Evolutionary conservation across 2,329 filamentous ascomycete genomes (phyloP), one percentile per base, ranked within the genome.

Genomic region (Xylariales sp.): DNA sequence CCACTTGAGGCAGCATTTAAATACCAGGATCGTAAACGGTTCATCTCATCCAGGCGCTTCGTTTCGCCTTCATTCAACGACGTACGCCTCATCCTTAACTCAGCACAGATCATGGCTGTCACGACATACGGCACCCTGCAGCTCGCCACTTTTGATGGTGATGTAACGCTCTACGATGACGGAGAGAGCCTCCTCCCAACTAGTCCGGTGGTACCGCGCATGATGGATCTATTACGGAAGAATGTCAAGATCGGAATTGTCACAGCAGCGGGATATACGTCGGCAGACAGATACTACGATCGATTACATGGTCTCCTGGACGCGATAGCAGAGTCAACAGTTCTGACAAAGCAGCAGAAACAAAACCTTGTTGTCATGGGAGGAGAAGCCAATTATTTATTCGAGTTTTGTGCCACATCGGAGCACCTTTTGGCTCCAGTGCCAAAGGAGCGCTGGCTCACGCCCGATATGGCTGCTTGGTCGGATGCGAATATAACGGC

Each of bases 21-120:
- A 49, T 91, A 87, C 62, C 93, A 97, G 63, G 93, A 98, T 60
- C 67, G 74, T 41, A 83, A 83, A 47, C 81, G 93, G 6, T 85
- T 83, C 61, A 98, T 98, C 54, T 95, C 88, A 19, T 88, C 84
- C 2, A 77, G 93, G 17, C 83, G 93, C 43, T 97, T 96, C 57
- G 93, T 98, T 2, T 86, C 91, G 1, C 93, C 93, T 0, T 95
- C 88, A 2, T 98, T 98, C 74, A 98, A 98, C 65, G 93, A 98
- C 58, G 81, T 98, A 42, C 82, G 93, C 3, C 73, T 96, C 17
- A 85, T 95, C 36, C 78, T 98, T 50, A 98, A 98, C 65, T 93
- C 93, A 27, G 90, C 93, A 14, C 93, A 98, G 63, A 74, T 91
- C 43, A 89, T 96, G 82, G 88, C 88, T 27, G 78, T 97, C n/a